Conservation (phyloP, 176 grass and related monocot species). For the Oryza coarctata region DNA sequence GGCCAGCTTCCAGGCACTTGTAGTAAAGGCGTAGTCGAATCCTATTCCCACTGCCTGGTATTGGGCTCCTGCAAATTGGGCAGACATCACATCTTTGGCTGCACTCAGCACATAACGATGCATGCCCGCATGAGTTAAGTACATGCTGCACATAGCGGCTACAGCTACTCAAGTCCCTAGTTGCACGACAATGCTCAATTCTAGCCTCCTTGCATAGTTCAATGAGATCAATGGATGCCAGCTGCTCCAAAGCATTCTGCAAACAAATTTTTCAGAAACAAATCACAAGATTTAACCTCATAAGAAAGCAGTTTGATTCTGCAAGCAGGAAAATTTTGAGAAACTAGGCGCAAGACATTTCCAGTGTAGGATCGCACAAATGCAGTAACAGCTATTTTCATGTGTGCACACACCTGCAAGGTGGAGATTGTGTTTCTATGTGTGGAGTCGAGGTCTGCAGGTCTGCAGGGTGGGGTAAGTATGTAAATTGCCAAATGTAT, state of each 20-base stretch:
- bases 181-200: slow-evolving; percentile 79
- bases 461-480: not conserved
- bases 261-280: slow-evolving; percentile 35
- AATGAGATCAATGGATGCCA: slow-evolving; percentile 84
- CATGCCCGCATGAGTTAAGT: slow-evolving; percentile 84
- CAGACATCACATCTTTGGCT: slow-evolving; percentile 86
- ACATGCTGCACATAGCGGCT: slow-evolving; percentile 73
- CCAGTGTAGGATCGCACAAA: not conserved
- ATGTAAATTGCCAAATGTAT: not conserved
- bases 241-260: slow-evolving; percentile 88
- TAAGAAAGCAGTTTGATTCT: not conserved
- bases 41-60: slow-evolving; percentile 54
- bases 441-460: not conserved
- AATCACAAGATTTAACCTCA: not conserved
- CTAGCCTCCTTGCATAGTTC: slow-evolving; percentile 91
- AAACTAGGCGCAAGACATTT: not conserved
- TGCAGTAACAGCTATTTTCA: not conserved
- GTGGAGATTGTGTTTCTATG: not conserved
- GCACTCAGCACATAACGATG: slow-evolving; percentile 90
- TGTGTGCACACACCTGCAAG: not conserved
- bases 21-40: slow-evolving; percentile 70
- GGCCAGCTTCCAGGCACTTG: slow-evolving; percentile 74
- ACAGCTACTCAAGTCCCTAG: slow-evolving; percentile 95
- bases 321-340: not conserved
- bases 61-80: slow-evolving; percentile 77